Evolutionary conservation across 352 stramenopile species (phyloP).

Genomic region (Pythium biforme): DNA sequence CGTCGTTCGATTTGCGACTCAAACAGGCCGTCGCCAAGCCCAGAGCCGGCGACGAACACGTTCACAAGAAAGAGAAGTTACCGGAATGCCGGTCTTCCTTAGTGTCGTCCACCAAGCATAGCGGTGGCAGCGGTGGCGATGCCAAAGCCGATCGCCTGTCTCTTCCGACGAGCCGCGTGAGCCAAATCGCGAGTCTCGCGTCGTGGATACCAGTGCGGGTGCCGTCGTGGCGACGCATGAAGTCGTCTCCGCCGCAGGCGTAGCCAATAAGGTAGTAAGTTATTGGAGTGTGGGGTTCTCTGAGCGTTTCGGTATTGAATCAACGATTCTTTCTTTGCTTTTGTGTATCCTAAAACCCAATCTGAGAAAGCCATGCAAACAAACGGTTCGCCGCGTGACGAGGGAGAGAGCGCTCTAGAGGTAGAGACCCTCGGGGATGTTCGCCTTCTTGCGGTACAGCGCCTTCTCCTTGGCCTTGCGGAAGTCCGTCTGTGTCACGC

Average conservation of each 20-base stretch:
- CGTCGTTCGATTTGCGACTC: constrained; percentile 27
- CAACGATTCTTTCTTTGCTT: constrained; percentile 6
- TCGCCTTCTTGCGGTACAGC: constrained; percentile 81
- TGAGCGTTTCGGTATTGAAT: not conserved
- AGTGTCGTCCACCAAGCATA: not conserved
- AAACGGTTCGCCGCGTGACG: not conserved
- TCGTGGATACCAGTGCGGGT: constrained; percentile 23
- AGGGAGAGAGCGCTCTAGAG: constrained; percentile 69
- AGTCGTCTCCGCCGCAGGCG: constrained; percentile 7
- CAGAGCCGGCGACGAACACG: not conserved
- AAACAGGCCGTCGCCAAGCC: constrained; percentile 8
- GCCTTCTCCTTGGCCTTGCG: constrained; percentile 98
- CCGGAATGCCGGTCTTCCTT: constrained; percentile 6
- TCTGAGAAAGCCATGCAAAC: not conserved
- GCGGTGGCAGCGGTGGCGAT: not conserved
- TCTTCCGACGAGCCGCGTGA: constrained; percentile 8
- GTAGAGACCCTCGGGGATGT: constrained; percentile 99
- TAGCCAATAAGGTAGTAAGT: too few relatives aligned
- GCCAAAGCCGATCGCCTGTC: constrained; percentile 17
- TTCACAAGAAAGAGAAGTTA: not conserved
- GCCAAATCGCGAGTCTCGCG: constrained; percentile 3
- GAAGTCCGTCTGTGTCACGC: constrained; percentile 99
- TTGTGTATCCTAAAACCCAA: not conserved
- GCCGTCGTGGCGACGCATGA: constrained; percentile 19
- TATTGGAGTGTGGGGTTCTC: not conserved